Evolutionary conservation across 2,329 filamentous ascomycete species (phyloP), one percentile per base, ranked within the genome.

Genomic region (Myotisia sp.): DNA sequence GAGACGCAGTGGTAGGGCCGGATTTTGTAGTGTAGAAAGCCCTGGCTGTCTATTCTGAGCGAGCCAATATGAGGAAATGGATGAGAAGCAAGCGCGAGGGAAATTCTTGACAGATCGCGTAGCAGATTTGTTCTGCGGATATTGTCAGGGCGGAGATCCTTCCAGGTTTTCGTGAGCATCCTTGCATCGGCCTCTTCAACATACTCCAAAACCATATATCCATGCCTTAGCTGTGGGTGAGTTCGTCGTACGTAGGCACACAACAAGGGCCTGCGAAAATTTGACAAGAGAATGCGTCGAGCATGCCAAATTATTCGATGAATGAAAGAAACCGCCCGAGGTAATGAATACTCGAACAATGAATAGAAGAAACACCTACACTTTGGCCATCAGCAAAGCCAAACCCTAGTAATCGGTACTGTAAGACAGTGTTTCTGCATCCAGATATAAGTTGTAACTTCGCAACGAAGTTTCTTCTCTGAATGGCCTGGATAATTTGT

Each of bases 61-160:
- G 56, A 59, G 4, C 54, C 55, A 33, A 60, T 59, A 6, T 45
- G 43, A 6, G 48, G 48, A 7, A 54, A 30, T 17, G 51, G 46
- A 9, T 37, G 41, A 8, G 43, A 39, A 3, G 20, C 16, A 5
- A 22, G 8, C 4, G 12, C 20, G 6, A 20, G 14, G 28, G 26
- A 34, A 10, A 31, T 29, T 12, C 23, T 26, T 3, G 26, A 36
- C 18, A 39, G 23, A 8, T 24, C 30, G 3, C 17, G 35, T 29
- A 49, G 49, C 6, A 52, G 37, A 29, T 47, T 51, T 1, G 14
- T 38, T 10, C 43, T 43, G 14, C 36, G 17, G 9, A 33, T 27
- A 20, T 14, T 26, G n/a, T 31, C 29, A 22, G n/a, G 22, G 4
- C 37, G 36, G n/a, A 31, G 35, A 16, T 40, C 22, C 12, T 30